These are phyloP conservation scores for Cyberlindnera veronae DNA, from an alignment of 805 yeast species.

Conservation along the genomic window DNA sequence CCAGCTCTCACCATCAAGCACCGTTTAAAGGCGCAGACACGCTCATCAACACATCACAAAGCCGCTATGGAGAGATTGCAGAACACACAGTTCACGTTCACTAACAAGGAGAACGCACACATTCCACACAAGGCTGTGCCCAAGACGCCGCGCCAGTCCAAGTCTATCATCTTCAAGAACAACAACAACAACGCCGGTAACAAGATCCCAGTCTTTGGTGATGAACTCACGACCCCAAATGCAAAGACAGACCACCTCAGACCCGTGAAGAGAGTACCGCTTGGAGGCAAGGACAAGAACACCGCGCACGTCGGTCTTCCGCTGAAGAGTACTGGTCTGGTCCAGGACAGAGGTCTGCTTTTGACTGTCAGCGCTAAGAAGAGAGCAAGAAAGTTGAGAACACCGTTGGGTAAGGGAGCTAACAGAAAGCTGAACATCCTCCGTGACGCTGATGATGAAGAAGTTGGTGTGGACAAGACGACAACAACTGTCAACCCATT, in stretches of 20 bases:
- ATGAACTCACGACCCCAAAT: conserved; percentile 1
- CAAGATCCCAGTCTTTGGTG: conserved; percentile 1
- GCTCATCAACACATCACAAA: neutral
- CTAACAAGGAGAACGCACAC: conserved; percentile 15
- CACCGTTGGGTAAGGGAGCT: conserved; percentile 14
- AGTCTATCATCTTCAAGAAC: conserved; percentile 3
- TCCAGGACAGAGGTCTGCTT: neutral
- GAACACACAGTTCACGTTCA: conserved; percentile 4
- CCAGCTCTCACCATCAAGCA: too few relatives aligned
- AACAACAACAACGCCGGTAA: neutral
- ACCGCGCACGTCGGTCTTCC: neutral
- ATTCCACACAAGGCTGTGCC: conserved; percentile 9
- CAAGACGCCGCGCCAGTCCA: conserved; percentile 10
- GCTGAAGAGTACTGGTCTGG: conserved; percentile 1
- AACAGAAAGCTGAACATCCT: conserved; percentile 29
- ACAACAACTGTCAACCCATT: neutral
- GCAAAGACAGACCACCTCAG: neutral
- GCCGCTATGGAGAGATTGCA: conserved; percentile 4
- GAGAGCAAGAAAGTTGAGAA: conserved; percentile 15
- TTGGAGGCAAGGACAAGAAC: conserved; percentile 28
- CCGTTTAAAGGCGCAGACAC: neutral
- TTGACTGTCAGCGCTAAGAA: conserved; percentile 8
- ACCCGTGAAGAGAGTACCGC: conserved; percentile 21
- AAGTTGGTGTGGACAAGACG: neutral
- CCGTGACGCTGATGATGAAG: conserved; percentile 25